Evolutionary conservation across 805 yeast genomes (phyloP).

Genomic region (Pichia ethanolica): DNA sequence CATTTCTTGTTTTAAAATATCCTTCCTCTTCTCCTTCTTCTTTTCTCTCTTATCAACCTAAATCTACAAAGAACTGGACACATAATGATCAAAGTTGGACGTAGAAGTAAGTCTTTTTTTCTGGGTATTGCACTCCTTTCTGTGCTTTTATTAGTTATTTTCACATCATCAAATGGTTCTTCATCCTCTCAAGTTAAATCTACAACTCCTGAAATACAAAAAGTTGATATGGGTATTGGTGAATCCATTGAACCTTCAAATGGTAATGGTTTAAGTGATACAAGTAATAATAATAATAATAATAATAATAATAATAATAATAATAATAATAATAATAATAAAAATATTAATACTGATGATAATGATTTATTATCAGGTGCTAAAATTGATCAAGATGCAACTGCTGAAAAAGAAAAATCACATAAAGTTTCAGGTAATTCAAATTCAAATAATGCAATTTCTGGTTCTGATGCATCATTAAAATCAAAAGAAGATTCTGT

Average conservation of each 20-base stretch:
- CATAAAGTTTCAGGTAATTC: not conserved
- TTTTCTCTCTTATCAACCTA: not conserved
- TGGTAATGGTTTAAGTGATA: conserved; percentile 2
- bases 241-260: conserved; percentile 2
- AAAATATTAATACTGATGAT: not conserved
- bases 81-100: conserved; percentile 10
- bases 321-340: too few species aligned
- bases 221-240: conserved; percentile 9
- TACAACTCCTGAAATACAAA: not conserved
- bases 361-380: conserved; percentile 11
- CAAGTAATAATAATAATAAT: not conserved
- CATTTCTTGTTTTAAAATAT: too few species aligned
- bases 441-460: conserved; percentile 1
- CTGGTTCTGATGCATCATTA: conserved; percentile 14
- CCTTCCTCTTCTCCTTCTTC: too few species aligned
- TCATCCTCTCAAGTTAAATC: not conserved
- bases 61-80: not conserved
- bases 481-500: conserved; percentile 9
- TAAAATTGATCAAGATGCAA: conserved; percentile 10
- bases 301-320: not conserved
- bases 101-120: conserved; percentile 9
- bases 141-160: conserved; percentile 2
- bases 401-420: conserved; percentile 7
- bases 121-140: conserved; percentile 6
- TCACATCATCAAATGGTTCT: not conserved